Conservation (phyloP, 2,329 filamentous ascomycete species). For the Rosellinia necatrix region DNA sequence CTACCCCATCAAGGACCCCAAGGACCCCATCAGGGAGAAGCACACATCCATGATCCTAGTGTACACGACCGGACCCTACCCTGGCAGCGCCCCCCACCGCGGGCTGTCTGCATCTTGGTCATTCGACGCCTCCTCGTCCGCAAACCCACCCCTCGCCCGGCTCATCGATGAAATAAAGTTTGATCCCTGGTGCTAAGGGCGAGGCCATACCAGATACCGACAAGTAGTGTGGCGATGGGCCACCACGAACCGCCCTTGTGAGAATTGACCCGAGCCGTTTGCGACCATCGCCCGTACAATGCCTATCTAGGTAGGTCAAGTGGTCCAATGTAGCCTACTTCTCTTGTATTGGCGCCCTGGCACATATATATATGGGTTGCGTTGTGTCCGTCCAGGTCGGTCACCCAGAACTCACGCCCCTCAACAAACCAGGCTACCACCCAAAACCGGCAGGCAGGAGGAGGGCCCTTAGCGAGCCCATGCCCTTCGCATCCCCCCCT, state of each 20-base stretch:
- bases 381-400: not conserved
- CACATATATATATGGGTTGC: not conserved
- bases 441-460: constrained; percentile 10
- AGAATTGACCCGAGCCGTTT: not conserved
- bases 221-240: not conserved
- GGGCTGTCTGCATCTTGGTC: not conserved
- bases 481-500: not conserved
- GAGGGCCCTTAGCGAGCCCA: constrained; percentile 1
- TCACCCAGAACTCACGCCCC: not conserved
- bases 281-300: not conserved
- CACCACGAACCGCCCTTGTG: not conserved
- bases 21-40: constrained; percentile 3
- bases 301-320: not conserved
- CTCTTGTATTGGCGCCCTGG: not conserved
- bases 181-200: not conserved
- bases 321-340: not conserved
- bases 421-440: not conserved
- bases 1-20: too few species aligned
- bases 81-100: constrained; percentile 3
- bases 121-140: constrained; percentile 7
- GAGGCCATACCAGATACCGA: not conserved
- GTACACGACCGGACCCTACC: too few species aligned
- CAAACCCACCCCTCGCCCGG: not conserved
- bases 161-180: not conserved
- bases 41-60: not conserved